Evolutionary conservation across 1,284 basidiomycete species (phyloP).

Genomic region (Sanguinoderma infundibulare): DNA sequence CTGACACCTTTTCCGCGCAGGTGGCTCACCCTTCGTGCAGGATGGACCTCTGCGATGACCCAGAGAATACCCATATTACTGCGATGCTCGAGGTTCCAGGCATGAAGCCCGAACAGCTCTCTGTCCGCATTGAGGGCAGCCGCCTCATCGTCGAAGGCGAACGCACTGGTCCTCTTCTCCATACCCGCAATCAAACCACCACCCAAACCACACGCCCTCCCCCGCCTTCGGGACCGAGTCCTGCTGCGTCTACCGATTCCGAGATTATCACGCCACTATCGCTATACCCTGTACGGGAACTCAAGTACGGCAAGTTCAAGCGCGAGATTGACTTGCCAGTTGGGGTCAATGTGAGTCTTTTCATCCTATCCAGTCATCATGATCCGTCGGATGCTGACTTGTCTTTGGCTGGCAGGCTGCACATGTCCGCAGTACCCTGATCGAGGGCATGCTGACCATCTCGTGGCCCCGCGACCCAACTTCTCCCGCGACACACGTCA

Average conservation of each 20-base stretch:
- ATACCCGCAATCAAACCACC: neutral
- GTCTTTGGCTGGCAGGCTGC: conserved; percentile 14
- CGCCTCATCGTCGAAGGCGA: conserved; percentile 50
- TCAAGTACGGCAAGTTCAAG: conserved; percentile 57
- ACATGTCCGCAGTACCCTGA: conserved; percentile 28
- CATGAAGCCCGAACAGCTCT: conserved; percentile 51
- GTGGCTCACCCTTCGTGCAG: conserved; percentile 36
- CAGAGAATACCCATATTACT: conserved; percentile 41
- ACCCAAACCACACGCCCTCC: neutral
- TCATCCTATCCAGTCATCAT: conserved; percentile 2
- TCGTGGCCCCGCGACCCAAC: conserved; percentile 31
- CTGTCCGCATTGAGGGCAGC: conserved; percentile 46
- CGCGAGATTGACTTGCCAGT: conserved; percentile 48
- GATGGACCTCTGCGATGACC: conserved; percentile 58
- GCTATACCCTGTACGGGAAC: conserved; percentile 44
- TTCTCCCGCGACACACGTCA: neutral
- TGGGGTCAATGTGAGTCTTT: conserved; percentile 49
- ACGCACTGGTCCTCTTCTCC: conserved; percentile 36
- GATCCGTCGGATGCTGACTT: conserved; percentile 5
- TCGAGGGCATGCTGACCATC: conserved; percentile 31
- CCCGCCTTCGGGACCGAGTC: neutral
- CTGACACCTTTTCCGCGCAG: neutral
- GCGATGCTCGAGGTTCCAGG: conserved; percentile 63
- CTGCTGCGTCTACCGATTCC: neutral
- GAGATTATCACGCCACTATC: conserved; percentile 9